These are phyloP conservation scores for Protostelium mycophagum DNA, from an alignment of 78 protist genomes.

Conservation along the genomic window DNA sequence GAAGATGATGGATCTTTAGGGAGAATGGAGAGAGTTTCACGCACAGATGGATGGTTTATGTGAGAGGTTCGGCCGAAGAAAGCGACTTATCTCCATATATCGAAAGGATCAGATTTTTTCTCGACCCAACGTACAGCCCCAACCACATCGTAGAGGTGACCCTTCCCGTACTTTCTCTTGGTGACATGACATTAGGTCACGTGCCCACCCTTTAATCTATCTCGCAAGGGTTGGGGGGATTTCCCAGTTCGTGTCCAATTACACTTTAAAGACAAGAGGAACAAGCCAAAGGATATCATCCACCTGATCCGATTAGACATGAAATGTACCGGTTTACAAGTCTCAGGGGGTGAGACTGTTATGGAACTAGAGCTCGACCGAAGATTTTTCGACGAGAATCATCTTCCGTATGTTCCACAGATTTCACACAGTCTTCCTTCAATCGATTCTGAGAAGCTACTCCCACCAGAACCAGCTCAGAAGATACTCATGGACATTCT, in stretches of 20 bases:
- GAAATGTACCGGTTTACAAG: not conserved
- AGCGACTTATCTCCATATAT: not conserved
- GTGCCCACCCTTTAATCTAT: constrained; percentile 50
- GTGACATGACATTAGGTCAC: not conserved
- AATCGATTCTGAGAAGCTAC: no score
- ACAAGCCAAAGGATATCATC: constrained; percentile 62
- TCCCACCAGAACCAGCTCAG: not conserved
- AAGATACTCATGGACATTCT: not conserved
- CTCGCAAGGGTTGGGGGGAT: constrained; percentile 72
- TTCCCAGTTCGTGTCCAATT: constrained; percentile 56
- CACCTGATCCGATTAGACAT: constrained; percentile 12
- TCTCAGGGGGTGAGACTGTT: constrained; percentile 28
- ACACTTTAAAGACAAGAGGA: constrained; percentile 43
- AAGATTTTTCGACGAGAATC: constrained; percentile 28
- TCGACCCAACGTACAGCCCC: not conserved
- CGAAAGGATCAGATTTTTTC: not conserved
- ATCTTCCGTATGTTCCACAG: not conserved
- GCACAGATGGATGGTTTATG: constrained; percentile 58
- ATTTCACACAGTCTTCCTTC: no score
- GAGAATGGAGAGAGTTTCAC: constrained; percentile 42
- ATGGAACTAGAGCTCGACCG: constrained; percentile 51
- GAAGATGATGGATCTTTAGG: no score
- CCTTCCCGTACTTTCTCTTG: not conserved
- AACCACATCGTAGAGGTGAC: not conserved
- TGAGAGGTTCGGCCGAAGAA: constrained; percentile 23